Conservation (phyloP, 176 grass and related monocot species). For the Otatea glauca region DNA sequence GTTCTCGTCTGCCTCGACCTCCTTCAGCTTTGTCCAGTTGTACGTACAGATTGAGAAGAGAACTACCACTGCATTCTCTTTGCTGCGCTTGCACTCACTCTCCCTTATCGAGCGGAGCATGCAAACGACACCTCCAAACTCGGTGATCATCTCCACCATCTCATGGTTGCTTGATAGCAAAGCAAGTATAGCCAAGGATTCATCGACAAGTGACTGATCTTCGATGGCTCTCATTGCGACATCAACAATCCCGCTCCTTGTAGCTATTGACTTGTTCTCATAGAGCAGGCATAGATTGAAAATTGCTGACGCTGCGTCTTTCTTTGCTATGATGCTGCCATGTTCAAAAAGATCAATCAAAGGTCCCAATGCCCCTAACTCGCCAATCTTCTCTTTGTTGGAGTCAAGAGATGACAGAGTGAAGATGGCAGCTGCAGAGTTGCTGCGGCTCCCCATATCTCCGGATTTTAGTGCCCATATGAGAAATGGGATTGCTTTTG, state of each 20-base stretch:
- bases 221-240: slow-evolving; percentile 61
- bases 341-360: slow-evolving; percentile 75
- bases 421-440: slow-evolving; percentile 82
- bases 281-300: slow-evolving; percentile 73
- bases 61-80: slow-evolving; percentile 77
- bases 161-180: slow-evolving; percentile 63
- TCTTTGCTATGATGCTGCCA: slow-evolving; percentile 67
- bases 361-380: slow-evolving; percentile 62
- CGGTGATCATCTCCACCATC: slow-evolving; percentile 62
- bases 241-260: slow-evolving; percentile 53
- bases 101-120: slow-evolving; percentile 68
- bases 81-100: slow-evolving; percentile 60
- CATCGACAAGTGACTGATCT: slow-evolving; percentile 61
- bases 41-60: slow-evolving; percentile 66
- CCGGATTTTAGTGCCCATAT: slow-evolving; percentile 61
- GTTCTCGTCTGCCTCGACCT: slow-evolving; percentile 62
- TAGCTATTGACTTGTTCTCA: slow-evolving; percentile 65
- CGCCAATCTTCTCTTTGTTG: slow-evolving; percentile 75
- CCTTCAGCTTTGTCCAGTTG: slow-evolving; percentile 58
- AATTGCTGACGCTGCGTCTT: slow-evolving; percentile 77
- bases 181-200: slow-evolving; percentile 73
- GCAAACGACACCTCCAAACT: slow-evolving; percentile 44
- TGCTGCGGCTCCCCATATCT: slow-evolving; percentile 73
- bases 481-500: slow-evolving; percentile 64
- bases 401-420: slow-evolving; percentile 78